Percentiles rank a stretch among this genome's conserved stretches.
Conservation (phyloP, 768 basidiomycete genomes). For the Auricularia sp. region DNA sequence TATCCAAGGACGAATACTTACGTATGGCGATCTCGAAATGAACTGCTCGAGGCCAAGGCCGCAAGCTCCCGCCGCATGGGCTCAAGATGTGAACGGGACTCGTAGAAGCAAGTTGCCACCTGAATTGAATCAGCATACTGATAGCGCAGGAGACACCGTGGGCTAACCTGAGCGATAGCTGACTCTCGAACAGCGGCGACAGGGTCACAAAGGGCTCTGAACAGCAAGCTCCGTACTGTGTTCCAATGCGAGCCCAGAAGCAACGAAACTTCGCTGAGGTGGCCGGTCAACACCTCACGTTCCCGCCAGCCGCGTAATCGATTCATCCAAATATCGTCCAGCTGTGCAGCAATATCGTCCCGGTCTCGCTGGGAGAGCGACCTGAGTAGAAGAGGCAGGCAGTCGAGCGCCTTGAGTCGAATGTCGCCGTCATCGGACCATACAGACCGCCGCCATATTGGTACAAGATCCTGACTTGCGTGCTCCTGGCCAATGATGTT, state of each 20-base stretch:
- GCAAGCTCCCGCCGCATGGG: conserved; percentile 31
- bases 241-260: conserved; percentile 31
- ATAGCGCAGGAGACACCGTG: neutral
- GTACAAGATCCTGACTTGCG: conserved; percentile 56
- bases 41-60: conserved; percentile 7
- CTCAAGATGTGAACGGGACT: conserved; percentile 27
- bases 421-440: conserved; percentile 56
- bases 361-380: conserved; percentile 41
- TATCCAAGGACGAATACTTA: conserved; percentile 28
- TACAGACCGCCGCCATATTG: conserved; percentile 58
- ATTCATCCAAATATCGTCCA: conserved; percentile 47
- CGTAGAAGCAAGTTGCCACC: conserved; percentile 39
- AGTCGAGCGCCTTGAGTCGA: conserved; percentile 60
- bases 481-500: conserved; percentile 69
- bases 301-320: conserved; percentile 68
- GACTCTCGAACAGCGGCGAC: conserved; percentile 82
- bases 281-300: conserved; percentile 55
- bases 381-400: conserved; percentile 45
- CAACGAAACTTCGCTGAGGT: conserved; percentile 41
- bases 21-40: conserved; percentile 59
- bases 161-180: conserved; percentile 55
- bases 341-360: conserved; percentile 30
- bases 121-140: conserved; percentile 22
- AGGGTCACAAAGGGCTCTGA: conserved; percentile 57
- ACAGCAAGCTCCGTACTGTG: conserved; percentile 45